A percentile compares a stretch with the other conserved stretches of the same genome.
These are phyloP conservation scores for Syzygium grande DNA, from an alignment of 345 rosid species.

Conservation along the genomic window DNA sequence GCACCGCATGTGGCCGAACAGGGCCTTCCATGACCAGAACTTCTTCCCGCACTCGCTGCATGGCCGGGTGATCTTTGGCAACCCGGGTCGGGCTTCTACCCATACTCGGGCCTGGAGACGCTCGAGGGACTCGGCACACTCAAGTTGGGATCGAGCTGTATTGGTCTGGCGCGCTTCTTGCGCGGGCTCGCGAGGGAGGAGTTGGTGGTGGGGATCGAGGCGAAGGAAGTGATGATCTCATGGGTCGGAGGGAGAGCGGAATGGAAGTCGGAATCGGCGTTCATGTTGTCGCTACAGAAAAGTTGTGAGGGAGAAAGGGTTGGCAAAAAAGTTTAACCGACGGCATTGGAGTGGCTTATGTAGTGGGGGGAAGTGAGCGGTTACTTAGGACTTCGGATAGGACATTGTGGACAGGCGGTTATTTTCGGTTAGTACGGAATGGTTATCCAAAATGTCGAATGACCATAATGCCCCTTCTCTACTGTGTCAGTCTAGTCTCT, in stretches of 20 bases:
- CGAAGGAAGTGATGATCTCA: background rate
- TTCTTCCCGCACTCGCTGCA: slow-evolving; percentile 89
- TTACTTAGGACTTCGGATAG: slow-evolving; percentile 5
- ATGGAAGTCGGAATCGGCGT: background rate
- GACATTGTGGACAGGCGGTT: slow-evolving; percentile 17
- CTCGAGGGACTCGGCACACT: background rate
- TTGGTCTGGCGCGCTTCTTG: background rate
- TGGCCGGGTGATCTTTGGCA: slow-evolving; percentile 70
- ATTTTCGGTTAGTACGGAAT: slow-evolving; percentile 14
- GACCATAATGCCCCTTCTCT: background rate
- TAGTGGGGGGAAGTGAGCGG: slow-evolving; percentile 20
- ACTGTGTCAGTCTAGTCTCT: background rate
- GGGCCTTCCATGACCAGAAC: slow-evolving; percentile 91
- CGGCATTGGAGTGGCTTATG: slow-evolving; percentile 21
- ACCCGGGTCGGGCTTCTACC: slow-evolving; percentile 55
- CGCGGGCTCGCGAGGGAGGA: background rate
- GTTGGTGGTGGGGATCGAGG: background rate
- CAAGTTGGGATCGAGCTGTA: background rate
- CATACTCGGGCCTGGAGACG: slow-evolving; percentile 15
- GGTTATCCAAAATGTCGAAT: background rate
- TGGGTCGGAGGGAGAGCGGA: background rate
- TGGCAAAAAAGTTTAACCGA: background rate
- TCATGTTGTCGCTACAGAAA: background rate
- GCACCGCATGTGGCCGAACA: slow-evolving; percentile 94
- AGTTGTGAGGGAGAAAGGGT: background rate